phyloP scores from a whole-genome alignment of 1,139 yeast genomes.

The Scheffersomyces lignicola region DNA sequence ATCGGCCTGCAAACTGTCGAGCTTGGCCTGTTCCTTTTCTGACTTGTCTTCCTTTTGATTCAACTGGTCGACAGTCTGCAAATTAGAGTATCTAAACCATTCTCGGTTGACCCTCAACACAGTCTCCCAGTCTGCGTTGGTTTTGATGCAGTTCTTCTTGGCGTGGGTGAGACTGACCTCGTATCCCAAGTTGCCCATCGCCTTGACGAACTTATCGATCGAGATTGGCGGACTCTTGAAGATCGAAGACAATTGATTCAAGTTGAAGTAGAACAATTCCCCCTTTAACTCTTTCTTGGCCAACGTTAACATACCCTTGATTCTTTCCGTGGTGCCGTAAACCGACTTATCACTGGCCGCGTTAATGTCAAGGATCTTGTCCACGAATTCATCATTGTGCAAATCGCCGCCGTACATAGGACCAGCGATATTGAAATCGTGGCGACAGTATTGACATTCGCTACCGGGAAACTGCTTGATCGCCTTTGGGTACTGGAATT shows the following conservation, averaged over 20 bases:
- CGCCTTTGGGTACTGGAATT: conserved; percentile 38
- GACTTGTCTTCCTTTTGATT: conserved; percentile 18
- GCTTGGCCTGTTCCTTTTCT: conserved; percentile 35
- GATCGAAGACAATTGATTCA: conserved; percentile 72
- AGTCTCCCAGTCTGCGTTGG: conserved; percentile 82
- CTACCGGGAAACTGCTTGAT: conserved; percentile 49
- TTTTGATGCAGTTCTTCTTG: conserved; percentile 79
- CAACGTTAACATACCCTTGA: conserved; percentile 87
- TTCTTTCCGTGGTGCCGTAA: conserved; percentile 79
- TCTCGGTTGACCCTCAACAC: conserved; percentile 71
- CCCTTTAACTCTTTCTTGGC: conserved; percentile 67
- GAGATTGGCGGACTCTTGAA: conserved; percentile 86
- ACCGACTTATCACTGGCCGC: conserved; percentile 46
- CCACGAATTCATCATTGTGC: conserved; percentile 68
- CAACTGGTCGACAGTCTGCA: conserved; percentile 31
- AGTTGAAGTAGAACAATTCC: conserved; percentile 78
- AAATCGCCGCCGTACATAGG: conserved; percentile 93
- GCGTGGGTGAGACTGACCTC: conserved; percentile 87
- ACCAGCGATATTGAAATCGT: conserved; percentile 77
- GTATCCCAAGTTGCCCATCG: conserved; percentile 84
- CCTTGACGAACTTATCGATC: conserved; percentile 67
- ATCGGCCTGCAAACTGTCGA: conserved; percentile 26
- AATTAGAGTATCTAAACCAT: conserved; percentile 55
- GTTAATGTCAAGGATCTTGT: conserved; percentile 59
- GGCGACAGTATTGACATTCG: conserved; percentile 70